Base-by-base conservation (phyloP, 1,284 basidiomycete genomes). In the Neolentinus lepideus region DNA sequence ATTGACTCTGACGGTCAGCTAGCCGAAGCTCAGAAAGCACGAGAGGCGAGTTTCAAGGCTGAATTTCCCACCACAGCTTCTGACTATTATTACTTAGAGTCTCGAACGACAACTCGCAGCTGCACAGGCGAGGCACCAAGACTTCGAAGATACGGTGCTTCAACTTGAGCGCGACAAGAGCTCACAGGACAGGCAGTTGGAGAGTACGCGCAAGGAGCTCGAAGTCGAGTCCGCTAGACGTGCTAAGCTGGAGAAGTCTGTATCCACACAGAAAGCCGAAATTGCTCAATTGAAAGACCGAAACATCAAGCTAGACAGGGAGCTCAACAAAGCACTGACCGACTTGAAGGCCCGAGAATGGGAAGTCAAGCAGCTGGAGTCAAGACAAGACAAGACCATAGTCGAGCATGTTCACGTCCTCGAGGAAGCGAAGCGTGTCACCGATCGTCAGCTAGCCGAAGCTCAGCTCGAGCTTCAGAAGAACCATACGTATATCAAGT, bases 331-430 rank as follows among this genome's bases (percentile, higher is more conserved):
- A 61, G 83, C 88, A 8, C 75, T 91, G 9, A 79, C 82, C 4
- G 91, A 95, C 59, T 75, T 96, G 54, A 91, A 92, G 65, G 79
- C 79, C 48, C 84, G 88, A 35, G 91, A 98, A 65, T 90, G 87
- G 79, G 92, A 96, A 58, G 81, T 93, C 59, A 89, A 86, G 58
- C 88, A 94, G 57, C 73, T 95, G 14, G 88, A 92, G 57, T 88
- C 88, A 6, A 84, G 85, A 66, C 92, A 95, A 69, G 94, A 98
- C 76, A 98, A 96, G 77, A 98, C 94, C 12, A 97, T 98, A 57
- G 94, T 99, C 51, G 96, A 99, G 71, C 97, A 99, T 66, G 94
- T 99, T 21, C 91, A 99, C 64, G 97, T 99, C 16, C 79, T 98
- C 4, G 95, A 99, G 68, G 92, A 97, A 66, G 96, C 97, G 10